These are phyloP conservation scores for Acer yangbiense DNA, from an alignment of 345 rosid genomes.

Conservation along the genomic window DNA sequence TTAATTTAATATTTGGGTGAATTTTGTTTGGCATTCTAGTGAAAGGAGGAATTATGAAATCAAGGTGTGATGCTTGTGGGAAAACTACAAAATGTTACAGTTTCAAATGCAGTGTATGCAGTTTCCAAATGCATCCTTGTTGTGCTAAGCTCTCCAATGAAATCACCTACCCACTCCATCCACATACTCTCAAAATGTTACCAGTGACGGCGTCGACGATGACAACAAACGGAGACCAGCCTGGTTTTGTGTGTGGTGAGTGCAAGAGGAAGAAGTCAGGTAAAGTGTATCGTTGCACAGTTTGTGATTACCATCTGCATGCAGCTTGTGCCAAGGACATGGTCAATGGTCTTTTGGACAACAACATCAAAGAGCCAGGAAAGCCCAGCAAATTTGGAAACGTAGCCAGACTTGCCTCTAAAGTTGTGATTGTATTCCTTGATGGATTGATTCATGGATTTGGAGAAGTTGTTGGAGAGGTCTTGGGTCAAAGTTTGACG, in stretches of 20 bases:
- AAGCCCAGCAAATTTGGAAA: slow-evolving; percentile 58
- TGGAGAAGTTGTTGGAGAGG: slow-evolving; percentile 84
- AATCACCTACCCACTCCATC: slow-evolving; percentile 50
- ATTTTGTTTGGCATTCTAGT: slow-evolving; percentile 23
- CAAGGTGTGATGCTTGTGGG: slow-evolving; percentile 72
- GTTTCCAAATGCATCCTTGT: slow-evolving; percentile 85
- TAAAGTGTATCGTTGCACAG: slow-evolving; percentile 64
- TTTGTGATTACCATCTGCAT: slow-evolving; percentile 75
- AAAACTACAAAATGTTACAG: slow-evolving; percentile 63
- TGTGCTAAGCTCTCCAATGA: slow-evolving; percentile 71
- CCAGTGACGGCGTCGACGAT: slow-evolving; percentile 18
- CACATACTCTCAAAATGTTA: slow-evolving; percentile 60
- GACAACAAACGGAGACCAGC: slow-evolving; percentile 19
- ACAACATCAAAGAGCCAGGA: slow-evolving; percentile 46
- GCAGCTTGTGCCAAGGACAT: slow-evolving; percentile 76
- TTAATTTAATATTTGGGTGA: not conserved
- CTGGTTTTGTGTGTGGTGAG: slow-evolving; percentile 51
- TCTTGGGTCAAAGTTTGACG: slow-evolving; percentile 38
- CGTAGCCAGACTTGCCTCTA: slow-evolving; percentile 63
- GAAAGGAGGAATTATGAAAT: slow-evolving; percentile 67
- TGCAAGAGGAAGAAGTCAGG: slow-evolving; percentile 70
- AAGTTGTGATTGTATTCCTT: slow-evolving; percentile 55
- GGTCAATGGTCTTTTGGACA: slow-evolving; percentile 66
- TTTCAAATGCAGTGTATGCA: slow-evolving; percentile 70
- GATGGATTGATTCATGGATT: slow-evolving; percentile 76